Evolutionary conservation across 2,329 filamentous ascomycete genomes (phyloP).

Genomic region (Pestalotiopsis fici): DNA sequence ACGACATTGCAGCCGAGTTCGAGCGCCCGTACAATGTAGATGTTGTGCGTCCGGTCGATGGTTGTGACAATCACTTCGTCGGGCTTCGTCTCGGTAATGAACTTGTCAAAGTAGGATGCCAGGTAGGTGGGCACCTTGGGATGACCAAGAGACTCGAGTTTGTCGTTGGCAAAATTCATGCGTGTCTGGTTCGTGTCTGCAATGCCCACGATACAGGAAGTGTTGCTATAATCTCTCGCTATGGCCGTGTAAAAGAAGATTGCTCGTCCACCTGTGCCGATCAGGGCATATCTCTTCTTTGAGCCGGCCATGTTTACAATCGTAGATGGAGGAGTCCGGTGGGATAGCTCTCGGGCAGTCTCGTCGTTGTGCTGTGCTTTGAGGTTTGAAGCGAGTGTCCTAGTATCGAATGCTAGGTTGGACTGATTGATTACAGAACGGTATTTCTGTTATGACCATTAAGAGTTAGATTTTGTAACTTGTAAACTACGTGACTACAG

Average conservation of each 20-base stretch:
- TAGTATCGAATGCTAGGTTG: too few species aligned
- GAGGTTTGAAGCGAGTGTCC: neutral
- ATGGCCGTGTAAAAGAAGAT: constrained; percentile 63
- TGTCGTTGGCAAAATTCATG: constrained; percentile 55
- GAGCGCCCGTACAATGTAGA: constrained; percentile 60
- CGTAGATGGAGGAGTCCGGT: neutral
- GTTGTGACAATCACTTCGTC: constrained; percentile 65
- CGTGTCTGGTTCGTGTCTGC: constrained; percentile 64
- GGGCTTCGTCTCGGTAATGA: constrained; percentile 57
- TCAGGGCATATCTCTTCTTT: constrained; percentile 51
- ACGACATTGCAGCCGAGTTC: constrained; percentile 61
- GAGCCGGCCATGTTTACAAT: constrained; percentile 18
- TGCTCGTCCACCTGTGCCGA: constrained; percentile 62
- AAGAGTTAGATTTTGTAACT: neutral
- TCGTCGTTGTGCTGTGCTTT: too few species aligned
- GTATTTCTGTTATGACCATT: too few species aligned
- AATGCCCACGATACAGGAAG: constrained; percentile 53
- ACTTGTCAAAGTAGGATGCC: constrained; percentile 56
- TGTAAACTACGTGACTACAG: neutral
- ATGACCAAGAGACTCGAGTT: constrained; percentile 47
- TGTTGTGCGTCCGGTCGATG: constrained; percentile 62
- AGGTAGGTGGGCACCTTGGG: constrained; percentile 52
- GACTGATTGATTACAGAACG: too few species aligned
- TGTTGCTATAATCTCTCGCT: constrained; percentile 49
- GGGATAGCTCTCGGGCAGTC: too few species aligned